Evolutionary conservation across 192 early-diverging fungal species (phyloP), one percentile per base, ranked within the genome.

Genomic region (Ambispora gerdemannii): DNA sequence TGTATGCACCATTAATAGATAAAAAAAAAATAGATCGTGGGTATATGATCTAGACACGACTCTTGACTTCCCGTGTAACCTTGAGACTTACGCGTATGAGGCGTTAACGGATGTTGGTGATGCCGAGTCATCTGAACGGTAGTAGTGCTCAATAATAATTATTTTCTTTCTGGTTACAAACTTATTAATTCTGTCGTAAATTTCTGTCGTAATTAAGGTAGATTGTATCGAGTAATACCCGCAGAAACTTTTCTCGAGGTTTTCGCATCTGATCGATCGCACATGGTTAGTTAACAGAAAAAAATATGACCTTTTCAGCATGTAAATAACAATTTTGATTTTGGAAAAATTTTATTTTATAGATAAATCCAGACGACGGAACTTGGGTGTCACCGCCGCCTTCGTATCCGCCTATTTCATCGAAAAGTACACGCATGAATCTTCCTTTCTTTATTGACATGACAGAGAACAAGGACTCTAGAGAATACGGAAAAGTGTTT

Each of bases 1-100:
- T n/a, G n/a, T n/a, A n/a, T n/a, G n/a, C n/a, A n/a, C n/a, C n/a
- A n/a, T n/a, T n/a, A n/a, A n/a, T n/a, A n/a, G n/a, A n/a, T n/a
- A n/a, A n/a, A n/a, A n/a, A n/a, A n/a, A n/a, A 24, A 50, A 52
- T 52, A 67, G 66, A n/a, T 15, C 50, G 38, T 56, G 52, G 34
- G 32, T 69, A 32, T 69, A 69, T 69, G 67, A 69, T 38, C 13
- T 56, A 35, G 67, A 69, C 4, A 69, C 67, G 20, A 38, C 27
- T 10, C 51, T 56, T 27, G 22, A 50, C 15, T 69, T 69, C 6
- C 67, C 67, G 25, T 69, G 67, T 22, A 34, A 69, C 28, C 38
- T 69, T 25, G 19, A 22, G 8, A 69, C 52, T 35, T 69, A 69
- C 56, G 31, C 15, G 4, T 22, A 25, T 56, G 50, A 52, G 38